Base-by-base conservation (phyloP, 306 rosid species). In the Citrullus mucosospermus region DNA sequence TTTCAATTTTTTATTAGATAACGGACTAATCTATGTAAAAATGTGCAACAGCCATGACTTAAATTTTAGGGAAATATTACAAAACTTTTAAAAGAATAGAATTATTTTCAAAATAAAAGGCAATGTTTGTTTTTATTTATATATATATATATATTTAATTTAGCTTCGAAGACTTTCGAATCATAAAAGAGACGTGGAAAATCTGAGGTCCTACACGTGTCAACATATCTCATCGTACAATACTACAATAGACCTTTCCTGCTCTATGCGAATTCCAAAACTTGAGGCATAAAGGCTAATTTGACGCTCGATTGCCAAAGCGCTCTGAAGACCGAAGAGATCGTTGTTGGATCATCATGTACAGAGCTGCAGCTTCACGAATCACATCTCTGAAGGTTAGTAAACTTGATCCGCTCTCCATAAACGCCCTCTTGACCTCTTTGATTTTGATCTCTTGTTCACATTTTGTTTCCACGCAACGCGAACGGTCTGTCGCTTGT, bases 301-400 rank as follows among this genome's bases (percentile, higher is more conserved):
- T 53, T 50, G 66, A 38, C 62, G 79, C 79, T 56, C 39, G 22
- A 65, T n/a, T n/a, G 28, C 60, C 71, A 54, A 38, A 78, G 85
- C 84, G 60, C 61, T 80, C 43, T 22, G 8, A 53, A 51, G 56
- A 48, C 54, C 4, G 57, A 48, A n/a, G 60, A n/a, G 54, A 78
- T 68, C 18, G 20, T 16, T 22, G 34, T 6, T 51, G 17, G 65
- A 25, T 38, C 80, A 74, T 82, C 84, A 94, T 92, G 97, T 89
- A 86, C 89, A 86, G 89, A 57, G 82, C 85, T 77, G 85, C 87
- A 60, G 84, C 91, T 69, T 90, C 90, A 6, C 93, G 95, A 76
- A 89, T 93, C 43, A 85, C 85, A 81, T 59, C 85, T 58, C 61
- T 88, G 15, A 90, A 86, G 95, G 96, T 93, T 54, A 51, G 89